phyloP scores from a whole-genome alignment of 768 basidiomycete genomes.

The Russula emetica region DNA sequence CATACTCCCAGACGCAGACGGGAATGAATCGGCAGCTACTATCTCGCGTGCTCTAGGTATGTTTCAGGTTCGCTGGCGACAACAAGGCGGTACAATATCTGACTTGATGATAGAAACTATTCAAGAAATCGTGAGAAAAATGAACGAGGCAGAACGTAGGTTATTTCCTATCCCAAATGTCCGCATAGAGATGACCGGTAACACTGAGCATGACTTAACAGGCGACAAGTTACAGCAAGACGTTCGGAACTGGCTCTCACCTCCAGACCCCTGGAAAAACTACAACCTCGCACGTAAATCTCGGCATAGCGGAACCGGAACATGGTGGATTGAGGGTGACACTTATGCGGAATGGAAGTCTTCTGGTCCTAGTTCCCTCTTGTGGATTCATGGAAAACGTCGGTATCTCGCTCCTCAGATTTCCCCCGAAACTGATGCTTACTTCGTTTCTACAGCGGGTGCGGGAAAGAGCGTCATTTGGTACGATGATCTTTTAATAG shows the following conservation, averaged over 20 bases:
- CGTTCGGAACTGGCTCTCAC: slow-evolving; percentile 1
- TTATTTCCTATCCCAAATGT: background rate
- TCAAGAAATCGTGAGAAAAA: background rate
- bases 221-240: background rate
- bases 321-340: background rate
- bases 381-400: slow-evolving; percentile 19
- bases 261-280: slow-evolving; percentile 12
- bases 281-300: background rate
- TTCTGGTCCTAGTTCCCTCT: background rate
- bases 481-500: background rate
- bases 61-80: background rate
- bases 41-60: background rate
- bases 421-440: too few species aligned
- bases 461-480: slow-evolving; percentile 7
- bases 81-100: background rate
- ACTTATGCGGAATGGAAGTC: slow-evolving; percentile 1
- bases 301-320: background rate
- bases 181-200: too few species aligned
- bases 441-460: background rate
- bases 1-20: background rate
- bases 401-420: too few species aligned
- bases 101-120: background rate
- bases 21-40: background rate
- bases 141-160: background rate
- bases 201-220: background rate